phyloP scores from a whole-genome alignment of 345 rosid species.

The Geranium rotundifolium region DNA sequence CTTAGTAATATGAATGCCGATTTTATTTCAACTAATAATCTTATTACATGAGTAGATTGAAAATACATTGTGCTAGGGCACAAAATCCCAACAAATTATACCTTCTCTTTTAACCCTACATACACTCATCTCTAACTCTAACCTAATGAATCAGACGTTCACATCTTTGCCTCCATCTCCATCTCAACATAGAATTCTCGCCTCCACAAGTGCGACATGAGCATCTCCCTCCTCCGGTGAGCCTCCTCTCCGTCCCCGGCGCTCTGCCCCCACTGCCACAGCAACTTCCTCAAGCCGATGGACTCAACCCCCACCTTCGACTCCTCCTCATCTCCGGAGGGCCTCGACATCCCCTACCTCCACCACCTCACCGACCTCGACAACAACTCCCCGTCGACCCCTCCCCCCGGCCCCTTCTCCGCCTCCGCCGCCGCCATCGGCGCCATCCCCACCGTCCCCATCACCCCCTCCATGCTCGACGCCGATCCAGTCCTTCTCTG shows the following conservation, averaged over 20 bases:
- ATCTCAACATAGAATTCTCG: too few species aligned
- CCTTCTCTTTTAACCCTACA: too few species aligned
- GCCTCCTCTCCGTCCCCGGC: constrained; percentile 13
- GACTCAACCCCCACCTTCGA: constrained; percentile 12
- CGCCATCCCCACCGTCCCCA: constrained; percentile 21
- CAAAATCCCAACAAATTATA: too few species aligned
- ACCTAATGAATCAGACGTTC: too few species aligned
- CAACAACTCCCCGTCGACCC: background rate
- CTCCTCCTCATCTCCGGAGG: constrained; percentile 3
- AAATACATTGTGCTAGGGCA: too few species aligned
- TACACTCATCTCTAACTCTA: too few species aligned
- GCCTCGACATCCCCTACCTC: constrained; percentile 36
- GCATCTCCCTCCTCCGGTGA: constrained; percentile 27
- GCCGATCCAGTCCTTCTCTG: constrained; percentile 22
- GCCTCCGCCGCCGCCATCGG: constrained; percentile 11
- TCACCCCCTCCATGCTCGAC: constrained; percentile 24
- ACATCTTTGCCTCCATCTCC: too few species aligned
- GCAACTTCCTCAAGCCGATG: constrained; percentile 20
- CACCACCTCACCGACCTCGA: constrained; percentile 22
- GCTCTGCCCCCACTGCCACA: constrained; percentile 35
- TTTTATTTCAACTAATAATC: too few species aligned
- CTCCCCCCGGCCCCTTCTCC: background rate
- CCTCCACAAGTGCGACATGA: constrained; percentile 52
- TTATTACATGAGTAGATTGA: too few species aligned
- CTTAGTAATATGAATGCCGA: too few species aligned